Evolutionary conservation across 164 flowering plant genomes (phyloP).

Genomic region (Buxus sempervirens): DNA sequence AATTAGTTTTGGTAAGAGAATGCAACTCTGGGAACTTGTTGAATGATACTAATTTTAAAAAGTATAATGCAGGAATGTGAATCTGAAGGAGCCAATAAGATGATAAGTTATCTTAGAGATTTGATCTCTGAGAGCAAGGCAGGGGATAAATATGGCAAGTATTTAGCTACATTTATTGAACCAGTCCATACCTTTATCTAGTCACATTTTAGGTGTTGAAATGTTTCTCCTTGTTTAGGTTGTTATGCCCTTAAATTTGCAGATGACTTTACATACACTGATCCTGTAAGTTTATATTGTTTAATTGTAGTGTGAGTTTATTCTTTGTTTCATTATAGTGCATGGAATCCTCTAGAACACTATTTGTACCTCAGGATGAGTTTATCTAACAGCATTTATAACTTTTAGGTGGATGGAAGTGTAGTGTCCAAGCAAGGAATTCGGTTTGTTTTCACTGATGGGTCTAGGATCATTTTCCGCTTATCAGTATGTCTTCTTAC

Average conservation of each 20-base stretch:
- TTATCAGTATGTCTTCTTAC: conserved; percentile 58
- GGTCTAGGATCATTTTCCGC: conserved; percentile 91
- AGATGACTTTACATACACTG: conserved; percentile 88
- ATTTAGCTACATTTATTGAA: neutral
- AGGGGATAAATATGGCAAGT: conserved; percentile 81
- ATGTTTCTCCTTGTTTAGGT: conserved; percentile 40
- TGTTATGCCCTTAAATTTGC: conserved; percentile 78
- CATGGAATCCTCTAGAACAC: neutral
- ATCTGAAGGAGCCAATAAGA: conserved; percentile 93
- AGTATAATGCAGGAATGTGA: conserved; percentile 74
- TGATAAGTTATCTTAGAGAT: conserved; percentile 80
- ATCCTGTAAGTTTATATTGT: conserved; percentile 69
- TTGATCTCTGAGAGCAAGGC: conserved; percentile 66
- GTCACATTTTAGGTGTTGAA: conserved; percentile 8
- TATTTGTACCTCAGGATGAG: neutral
- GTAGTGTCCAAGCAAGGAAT: conserved; percentile 88
- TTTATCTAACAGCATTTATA: conserved; percentile 7
- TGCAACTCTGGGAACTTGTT: neutral
- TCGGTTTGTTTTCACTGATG: conserved; percentile 92
- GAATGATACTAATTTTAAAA: neutral
- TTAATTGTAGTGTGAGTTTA: neutral
- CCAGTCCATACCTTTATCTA: neutral
- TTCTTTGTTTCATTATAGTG: neutral
- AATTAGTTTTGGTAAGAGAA: neutral
- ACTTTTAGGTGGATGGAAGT: conserved; percentile 89